These are phyloP conservation scores for Fraxinus anomala DNA, from an alignment of 257 asterid species.

Conservation along the genomic window DNA sequence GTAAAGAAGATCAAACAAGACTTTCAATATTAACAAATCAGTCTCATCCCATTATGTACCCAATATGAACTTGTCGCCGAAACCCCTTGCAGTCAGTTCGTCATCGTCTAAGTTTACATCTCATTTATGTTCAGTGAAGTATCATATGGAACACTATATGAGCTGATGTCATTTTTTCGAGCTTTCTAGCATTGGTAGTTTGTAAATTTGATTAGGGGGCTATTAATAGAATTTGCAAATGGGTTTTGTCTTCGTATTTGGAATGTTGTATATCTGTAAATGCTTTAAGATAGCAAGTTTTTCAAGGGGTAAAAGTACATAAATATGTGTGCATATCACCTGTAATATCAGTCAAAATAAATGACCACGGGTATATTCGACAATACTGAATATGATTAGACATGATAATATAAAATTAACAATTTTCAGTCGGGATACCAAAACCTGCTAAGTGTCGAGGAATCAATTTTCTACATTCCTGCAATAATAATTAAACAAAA, in stretches of 20 bases:
- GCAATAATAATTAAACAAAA: no score
- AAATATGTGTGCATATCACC: no score
- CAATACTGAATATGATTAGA: no score
- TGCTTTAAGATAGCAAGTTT: background rate
- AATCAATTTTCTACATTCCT: background rate
- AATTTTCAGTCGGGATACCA: background rate
- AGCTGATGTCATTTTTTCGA: slow-evolving; percentile 25
- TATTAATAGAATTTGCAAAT: slow-evolving; percentile 23
- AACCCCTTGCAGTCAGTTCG: background rate
- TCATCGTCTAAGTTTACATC: background rate
- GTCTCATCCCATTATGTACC: background rate
- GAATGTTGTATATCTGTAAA: background rate
- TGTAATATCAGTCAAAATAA: background rate
- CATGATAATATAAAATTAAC: no score
- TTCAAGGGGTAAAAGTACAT: background rate
- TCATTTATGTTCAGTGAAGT: background rate
- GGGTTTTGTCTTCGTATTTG: background rate
- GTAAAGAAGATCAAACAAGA: background rate
- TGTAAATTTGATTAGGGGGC: slow-evolving; percentile 36
- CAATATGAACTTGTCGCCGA: background rate
- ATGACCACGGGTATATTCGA: no score
- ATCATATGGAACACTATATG: background rate
- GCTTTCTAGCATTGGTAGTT: slow-evolving; percentile 36
- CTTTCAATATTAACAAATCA: background rate
- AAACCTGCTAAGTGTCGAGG: background rate